A percentile compares a stretch with the other conserved stretches of the same genome.
phyloP scores from a whole-genome alignment of 1,139 yeast species.

The Saccharomycopsis hybrid region DNA sequence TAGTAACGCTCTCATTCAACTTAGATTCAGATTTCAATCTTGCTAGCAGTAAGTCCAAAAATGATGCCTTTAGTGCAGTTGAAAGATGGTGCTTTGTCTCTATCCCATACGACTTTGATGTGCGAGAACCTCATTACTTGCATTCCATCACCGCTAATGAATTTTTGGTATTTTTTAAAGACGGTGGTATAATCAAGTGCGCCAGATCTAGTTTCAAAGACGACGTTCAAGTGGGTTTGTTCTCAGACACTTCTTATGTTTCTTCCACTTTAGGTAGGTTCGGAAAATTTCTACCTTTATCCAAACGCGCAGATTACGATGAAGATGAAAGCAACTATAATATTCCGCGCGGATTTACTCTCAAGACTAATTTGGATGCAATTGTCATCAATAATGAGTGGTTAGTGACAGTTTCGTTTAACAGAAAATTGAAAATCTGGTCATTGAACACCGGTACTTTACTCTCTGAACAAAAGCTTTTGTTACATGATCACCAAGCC shows the following conservation, averaged over 20 bases:
- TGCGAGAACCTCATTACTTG: slow-evolving; percentile 54
- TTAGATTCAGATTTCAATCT: slow-evolving; percentile 27
- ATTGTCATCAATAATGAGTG: slow-evolving; percentile 24
- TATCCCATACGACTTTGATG: slow-evolving; percentile 69
- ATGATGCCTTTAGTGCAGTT: slow-evolving; percentile 22
- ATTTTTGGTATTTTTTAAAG: slow-evolving; percentile 53
- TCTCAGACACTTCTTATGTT: slow-evolving; percentile 49
- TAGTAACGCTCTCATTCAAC: slow-evolving; percentile 30
- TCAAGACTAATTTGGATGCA: slow-evolving; percentile 30
- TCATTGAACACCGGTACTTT: slow-evolving; percentile 35
- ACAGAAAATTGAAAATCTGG: slow-evolving; percentile 52
- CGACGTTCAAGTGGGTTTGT: slow-evolving; percentile 45
- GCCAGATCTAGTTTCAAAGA: slow-evolving; percentile 33
- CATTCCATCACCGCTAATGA: slow-evolving; percentile 39
- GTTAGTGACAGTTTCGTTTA: slow-evolving; percentile 38
- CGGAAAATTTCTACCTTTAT: slow-evolving; percentile 22
- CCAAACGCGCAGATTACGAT: slow-evolving; percentile 10
- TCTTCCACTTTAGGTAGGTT: slow-evolving; percentile 32
- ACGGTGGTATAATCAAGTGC: slow-evolving; percentile 64
- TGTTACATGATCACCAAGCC: slow-evolving; percentile 20
- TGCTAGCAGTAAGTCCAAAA: slow-evolving; percentile 7
- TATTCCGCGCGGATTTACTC: slow-evolving; percentile 25
- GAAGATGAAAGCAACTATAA: slow-evolving; percentile 27
- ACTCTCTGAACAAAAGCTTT: slow-evolving; percentile 28
- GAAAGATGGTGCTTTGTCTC: slow-evolving; percentile 56